Percentiles rank a stretch among this genome's conserved stretches.
Evolutionary conservation across 163 green algal genomes (phyloP).

Genomic region (Prototheca wickerhamii): DNA sequence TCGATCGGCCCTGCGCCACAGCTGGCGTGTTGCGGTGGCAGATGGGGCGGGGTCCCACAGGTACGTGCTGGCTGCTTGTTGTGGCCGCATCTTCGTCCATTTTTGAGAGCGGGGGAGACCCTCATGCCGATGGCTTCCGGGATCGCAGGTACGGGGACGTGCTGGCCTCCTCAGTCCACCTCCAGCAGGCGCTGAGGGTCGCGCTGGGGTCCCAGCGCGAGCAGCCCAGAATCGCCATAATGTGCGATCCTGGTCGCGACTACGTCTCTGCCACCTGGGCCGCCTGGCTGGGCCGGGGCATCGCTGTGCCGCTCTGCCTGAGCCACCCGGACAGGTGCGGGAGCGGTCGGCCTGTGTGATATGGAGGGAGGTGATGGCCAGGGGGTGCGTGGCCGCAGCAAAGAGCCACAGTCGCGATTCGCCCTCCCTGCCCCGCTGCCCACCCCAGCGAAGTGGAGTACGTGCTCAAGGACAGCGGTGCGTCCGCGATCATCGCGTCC

Average conservation of each 20-base stretch:
- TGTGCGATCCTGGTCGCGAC: constrained; percentile 31
- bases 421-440: no score
- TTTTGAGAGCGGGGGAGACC: not conserved
- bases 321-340: constrained; percentile 53
- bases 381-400: no score
- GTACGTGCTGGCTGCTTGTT: no score
- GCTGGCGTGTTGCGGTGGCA: not conserved
- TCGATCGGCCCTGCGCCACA: not conserved
- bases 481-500: constrained; percentile 21
- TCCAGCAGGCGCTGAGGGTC: not conserved
- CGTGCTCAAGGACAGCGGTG: constrained; percentile 44
- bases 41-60: not conserved
- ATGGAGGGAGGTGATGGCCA: no score
- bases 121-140: not conserved
- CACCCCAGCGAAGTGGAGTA: constrained; percentile 61
- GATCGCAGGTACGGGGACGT: constrained; percentile 6
- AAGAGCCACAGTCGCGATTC: no score
- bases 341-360: no score
- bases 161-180: not conserved
- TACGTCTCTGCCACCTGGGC: constrained; percentile 59
- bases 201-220: not conserved
- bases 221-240: constrained; percentile 41
- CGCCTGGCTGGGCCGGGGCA: constrained; percentile 66
- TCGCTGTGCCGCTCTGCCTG: constrained; percentile 75
- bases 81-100: no score